Evolutionary conservation across 2,329 filamentous ascomycete species (phyloP), one percentile per base, ranked within the genome.

Genomic region (Nemania diffusa): DNA sequence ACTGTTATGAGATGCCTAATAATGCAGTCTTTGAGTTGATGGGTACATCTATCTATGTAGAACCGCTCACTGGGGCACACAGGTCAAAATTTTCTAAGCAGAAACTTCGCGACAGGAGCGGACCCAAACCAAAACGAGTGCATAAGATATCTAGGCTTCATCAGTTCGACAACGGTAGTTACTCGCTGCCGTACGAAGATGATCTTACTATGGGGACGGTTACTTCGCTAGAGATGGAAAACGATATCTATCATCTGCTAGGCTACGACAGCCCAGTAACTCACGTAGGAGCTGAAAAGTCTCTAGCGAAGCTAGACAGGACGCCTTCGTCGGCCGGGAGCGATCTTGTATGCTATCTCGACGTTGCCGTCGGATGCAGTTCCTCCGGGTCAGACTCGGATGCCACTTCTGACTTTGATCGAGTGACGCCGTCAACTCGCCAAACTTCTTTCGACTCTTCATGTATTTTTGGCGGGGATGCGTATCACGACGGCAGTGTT

Each of bases 1-100:
- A 29, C n/a, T 52, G 29, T 34, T 24, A 58, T 48, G 68, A 68
- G 46, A 62, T 70, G 56, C 65, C 58, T 17, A 51, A 65, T 26
- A 64, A 62, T 11, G 58, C 51, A 24, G 46, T 70, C n/a, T 60
- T 60, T 27, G 68, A 70, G 29, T 34, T 70, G 37, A 68, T 68
- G 68, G 68, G 65, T 46, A 68, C 68, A 29, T 70, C 65, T 22
- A 57, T 60, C 26, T 24, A 29, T 42, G 50, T 59, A 27, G 44
- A 42, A 53, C 59, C 26, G 27, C 32, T 48, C 1, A 20, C n/a
- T 32, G 22, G 22, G 48, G 26, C 11, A 50, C 24, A 29, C 9
- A 55, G 59, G 29, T 11, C 40, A 4, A 7, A 46, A 32, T 3
- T 8, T n/a, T 9, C 22, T 26, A 6, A 1, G 15, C 24, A 17